These are phyloP conservation scores for Wickerhamomyces bovis DNA, from an alignment of 805 yeast genomes.

Conservation along the genomic window DNA sequence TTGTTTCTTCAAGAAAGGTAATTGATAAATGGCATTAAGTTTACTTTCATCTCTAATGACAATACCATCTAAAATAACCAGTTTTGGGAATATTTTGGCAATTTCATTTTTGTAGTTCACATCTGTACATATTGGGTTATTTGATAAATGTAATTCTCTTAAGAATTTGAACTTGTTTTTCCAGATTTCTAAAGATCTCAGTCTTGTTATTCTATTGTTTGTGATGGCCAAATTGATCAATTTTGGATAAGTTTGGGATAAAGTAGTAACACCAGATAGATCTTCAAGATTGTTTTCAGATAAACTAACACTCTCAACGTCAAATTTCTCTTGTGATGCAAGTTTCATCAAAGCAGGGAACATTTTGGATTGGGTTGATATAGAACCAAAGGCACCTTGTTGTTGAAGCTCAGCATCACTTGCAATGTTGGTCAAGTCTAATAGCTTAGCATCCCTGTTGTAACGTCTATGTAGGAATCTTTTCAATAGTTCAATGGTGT, in stretches of 20 bases:
- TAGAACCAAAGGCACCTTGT: constrained; percentile 59
- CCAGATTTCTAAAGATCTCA: constrained; percentile 66
- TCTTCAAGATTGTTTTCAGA: constrained; percentile 63
- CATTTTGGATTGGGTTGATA: constrained; percentile 67
- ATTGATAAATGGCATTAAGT: constrained; percentile 41
- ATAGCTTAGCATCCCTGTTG: constrained; percentile 53
- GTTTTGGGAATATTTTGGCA: constrained; percentile 69
- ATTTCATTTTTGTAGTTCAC: constrained; percentile 53
- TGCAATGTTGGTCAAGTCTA: constrained; percentile 62
- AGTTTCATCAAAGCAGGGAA: constrained; percentile 86
- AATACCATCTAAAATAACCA: constrained; percentile 73
- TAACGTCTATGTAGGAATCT: constrained; percentile 61
- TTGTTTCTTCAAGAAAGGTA: constrained; percentile 51
- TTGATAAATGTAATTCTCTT: constrained; percentile 70
- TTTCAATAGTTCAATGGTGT: constrained; percentile 58
- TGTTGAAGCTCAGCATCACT: constrained; percentile 54
- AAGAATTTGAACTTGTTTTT: constrained; percentile 65
- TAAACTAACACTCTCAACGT: constrained; percentile 64
- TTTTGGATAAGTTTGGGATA: constrained; percentile 70
- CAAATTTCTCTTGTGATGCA: constrained; percentile 47
- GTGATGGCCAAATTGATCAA: constrained; percentile 76
- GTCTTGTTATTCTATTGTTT: constrained; percentile 58
- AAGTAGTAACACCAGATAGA: constrained; percentile 48
- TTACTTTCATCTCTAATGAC: constrained; percentile 69
- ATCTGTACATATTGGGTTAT: constrained; percentile 62